Evolutionary conservation across 179 eudicot species (phyloP).

Genomic region (Beta lomatogona): DNA sequence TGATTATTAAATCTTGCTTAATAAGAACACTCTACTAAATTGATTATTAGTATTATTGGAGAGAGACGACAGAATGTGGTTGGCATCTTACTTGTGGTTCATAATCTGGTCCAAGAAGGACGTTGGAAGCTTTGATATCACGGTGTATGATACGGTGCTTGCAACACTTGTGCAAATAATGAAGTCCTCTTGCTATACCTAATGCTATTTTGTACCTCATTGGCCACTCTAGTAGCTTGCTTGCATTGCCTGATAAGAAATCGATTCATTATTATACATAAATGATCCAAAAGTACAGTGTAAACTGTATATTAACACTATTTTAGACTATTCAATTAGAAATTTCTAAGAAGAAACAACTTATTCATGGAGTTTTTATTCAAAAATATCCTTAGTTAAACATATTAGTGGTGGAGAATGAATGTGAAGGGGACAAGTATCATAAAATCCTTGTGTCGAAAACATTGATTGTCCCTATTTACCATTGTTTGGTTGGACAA

Average conservation of each 20-base stretch:
- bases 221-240: constrained; percentile 57
- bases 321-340: too few species aligned
- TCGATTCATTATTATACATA: not conserved
- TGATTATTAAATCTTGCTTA: not conserved
- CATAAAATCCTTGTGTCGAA: too few species aligned
- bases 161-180: constrained; percentile 89
- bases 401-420: too few species aligned
- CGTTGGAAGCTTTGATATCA: constrained; percentile 89
- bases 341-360: too few species aligned
- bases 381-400: too few species aligned
- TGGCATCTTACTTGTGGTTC: constrained; percentile 68
- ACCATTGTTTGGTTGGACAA: too few species aligned
- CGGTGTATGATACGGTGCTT: constrained; percentile 93
- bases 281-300: too few species aligned
- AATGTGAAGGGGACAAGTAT: too few species aligned
- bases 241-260: constrained; percentile 36
- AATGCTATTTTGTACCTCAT: constrained; percentile 66
- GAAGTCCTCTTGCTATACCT: constrained; percentile 80
- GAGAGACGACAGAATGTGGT: not conserved
- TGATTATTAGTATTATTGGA: not conserved
- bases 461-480: too few species aligned
- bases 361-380: too few species aligned
- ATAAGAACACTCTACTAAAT: not conserved
- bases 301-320: too few species aligned
- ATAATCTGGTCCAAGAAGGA: constrained; percentile 76